These are phyloP conservation scores for Chaetomidium leptoderma DNA, from an alignment of 495 filamentous ascomycete species.

Conservation along the genomic window DNA sequence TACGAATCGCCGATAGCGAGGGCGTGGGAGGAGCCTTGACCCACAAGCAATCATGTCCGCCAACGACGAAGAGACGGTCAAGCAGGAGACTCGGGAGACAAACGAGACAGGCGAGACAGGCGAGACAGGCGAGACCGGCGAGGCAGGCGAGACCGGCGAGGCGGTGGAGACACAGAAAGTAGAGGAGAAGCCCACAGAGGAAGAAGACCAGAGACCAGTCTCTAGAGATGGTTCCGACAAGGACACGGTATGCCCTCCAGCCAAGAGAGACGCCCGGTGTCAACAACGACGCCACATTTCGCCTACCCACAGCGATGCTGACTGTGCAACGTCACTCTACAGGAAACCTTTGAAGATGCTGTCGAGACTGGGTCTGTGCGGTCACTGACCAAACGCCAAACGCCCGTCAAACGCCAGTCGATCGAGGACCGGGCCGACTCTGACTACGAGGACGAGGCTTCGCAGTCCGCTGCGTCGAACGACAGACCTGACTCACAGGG, in stretches of 20 bases:
- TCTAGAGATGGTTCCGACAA: conserved; percentile 31
- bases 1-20: background rate
- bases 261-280: background rate
- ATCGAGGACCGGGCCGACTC: conserved; percentile 29
- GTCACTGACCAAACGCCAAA: conserved; percentile 49
- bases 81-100: background rate
- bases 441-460: conserved; percentile 33
- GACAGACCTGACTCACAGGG: conserved; percentile 19
- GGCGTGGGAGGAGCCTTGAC: background rate
- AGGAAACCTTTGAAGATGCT: conserved; percentile 80
- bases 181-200: background rate
- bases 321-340: conserved; percentile 19
- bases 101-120: background rate
- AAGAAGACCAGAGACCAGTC: conserved; percentile 8
- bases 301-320: conserved; percentile 21
- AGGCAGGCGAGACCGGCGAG: background rate
- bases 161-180: background rate
- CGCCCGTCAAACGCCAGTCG: conserved; percentile 32
- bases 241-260: conserved; percentile 35
- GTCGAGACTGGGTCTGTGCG: conserved; percentile 53
- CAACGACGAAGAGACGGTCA: conserved; percentile 2
- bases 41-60: background rate
- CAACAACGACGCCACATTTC: conserved; percentile 4
- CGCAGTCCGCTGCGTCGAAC: conserved; percentile 21
- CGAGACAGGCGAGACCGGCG: background rate